Percentiles rank a stretch among this genome's conserved stretches.
These are phyloP conservation scores for Colletotrichum gigasporum DNA, from an alignment of 2,329 filamentous ascomycete species.

Conservation along the genomic window DNA sequence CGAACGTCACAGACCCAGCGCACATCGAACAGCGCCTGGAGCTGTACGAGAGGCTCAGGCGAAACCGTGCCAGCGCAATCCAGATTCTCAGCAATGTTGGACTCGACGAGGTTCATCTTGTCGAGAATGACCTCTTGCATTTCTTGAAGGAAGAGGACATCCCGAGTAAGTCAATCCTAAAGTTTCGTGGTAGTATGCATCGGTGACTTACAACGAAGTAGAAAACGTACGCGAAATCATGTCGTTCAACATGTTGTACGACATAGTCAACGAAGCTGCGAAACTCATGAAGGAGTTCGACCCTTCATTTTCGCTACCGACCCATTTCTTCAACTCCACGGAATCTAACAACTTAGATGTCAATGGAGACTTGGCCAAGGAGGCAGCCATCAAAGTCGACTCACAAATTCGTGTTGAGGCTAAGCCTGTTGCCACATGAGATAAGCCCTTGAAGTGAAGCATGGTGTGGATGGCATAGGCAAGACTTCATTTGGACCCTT, in stretches of 20 bases:
- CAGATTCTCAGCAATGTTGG: slow-evolving; percentile 51
- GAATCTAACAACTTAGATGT: too few relatives aligned
- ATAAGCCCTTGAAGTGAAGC: too few relatives aligned
- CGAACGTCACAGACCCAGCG: slow-evolving; percentile 31
- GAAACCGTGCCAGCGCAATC: slow-evolving; percentile 43
- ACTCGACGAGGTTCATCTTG: slow-evolving; percentile 40
- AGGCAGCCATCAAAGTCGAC: slow-evolving; percentile 3
- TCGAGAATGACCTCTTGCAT: slow-evolving; percentile 39
- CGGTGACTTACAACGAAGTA: not conserved
- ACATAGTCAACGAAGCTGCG: slow-evolving; percentile 32
- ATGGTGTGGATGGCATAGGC: too few relatives aligned
- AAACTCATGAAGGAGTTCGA: slow-evolving; percentile 34
- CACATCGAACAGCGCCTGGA: slow-evolving; percentile 36
- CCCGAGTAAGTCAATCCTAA: slow-evolving; percentile 37
- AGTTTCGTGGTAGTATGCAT: not conserved
- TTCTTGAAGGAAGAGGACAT: slow-evolving; percentile 40
- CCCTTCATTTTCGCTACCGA: slow-evolving; percentile 31
- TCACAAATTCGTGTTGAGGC: not conserved
- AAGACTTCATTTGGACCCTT: too few relatives aligned
- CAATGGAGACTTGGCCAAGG: not conserved
- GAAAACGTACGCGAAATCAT: slow-evolving; percentile 20
- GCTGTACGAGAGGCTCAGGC: slow-evolving; percentile 38
- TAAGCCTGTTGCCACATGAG: not conserved
- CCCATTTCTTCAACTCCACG: slow-evolving; percentile 35
- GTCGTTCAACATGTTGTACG: slow-evolving; percentile 33